Base-by-base conservation (phyloP, 2,329 filamentous ascomycete species). In the Arthrobotrys pseudoclavata region DNA sequence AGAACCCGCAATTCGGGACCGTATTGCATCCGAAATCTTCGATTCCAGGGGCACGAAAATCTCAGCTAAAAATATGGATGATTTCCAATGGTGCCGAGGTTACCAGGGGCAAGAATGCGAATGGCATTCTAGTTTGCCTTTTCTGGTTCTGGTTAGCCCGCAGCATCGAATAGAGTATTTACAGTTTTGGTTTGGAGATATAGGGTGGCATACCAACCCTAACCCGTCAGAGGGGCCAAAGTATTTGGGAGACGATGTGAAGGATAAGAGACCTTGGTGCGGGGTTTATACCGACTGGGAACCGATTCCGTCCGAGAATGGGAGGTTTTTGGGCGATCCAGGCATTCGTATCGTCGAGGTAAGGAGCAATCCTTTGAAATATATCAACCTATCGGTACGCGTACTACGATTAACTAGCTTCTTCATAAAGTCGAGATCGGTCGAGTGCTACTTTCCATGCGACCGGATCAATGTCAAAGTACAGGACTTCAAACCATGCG, bases 161-260 rank as follows among this genome's bases (percentile, higher is more conserved):
- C 68, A 71, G 31, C 37, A 20, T 10, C n/a, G 34, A 2, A 34
- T n/a, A 3, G 67, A 69, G 13, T 69, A 69, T 29, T 6, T 71
- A 5, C 45, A 63, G 18, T 71, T 53, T 24, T 42, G 50, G 29
- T 53, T 29, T 15, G 57, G 47, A 22, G 15, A 15, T 2, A 24
- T 47, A 12, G 37, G 31, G 15, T 69, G 37, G 34, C 48, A 68
- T 47, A 69, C 50, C 5, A 52, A 69, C 12, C 15, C 52, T 13
- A 12, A 34, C 0, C 64, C 64, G 24, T 1, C 3, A 22, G 24
- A n/a, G 10, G 62, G 62, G n/a, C 48, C 42, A 7, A 53, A 22
- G 13, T 53, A 22, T 26, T n/a, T 53, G 22, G 48, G 24, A 5
- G 22, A 26, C 6, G 24, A 29, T 6, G 22, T 29, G 24, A 13